Percentiles rank a stretch among this genome's conserved stretches.
phyloP scores from a whole-genome alignment of 2,329 filamentous ascomycete genomes.

The Thielaviopsis musarum region DNA sequence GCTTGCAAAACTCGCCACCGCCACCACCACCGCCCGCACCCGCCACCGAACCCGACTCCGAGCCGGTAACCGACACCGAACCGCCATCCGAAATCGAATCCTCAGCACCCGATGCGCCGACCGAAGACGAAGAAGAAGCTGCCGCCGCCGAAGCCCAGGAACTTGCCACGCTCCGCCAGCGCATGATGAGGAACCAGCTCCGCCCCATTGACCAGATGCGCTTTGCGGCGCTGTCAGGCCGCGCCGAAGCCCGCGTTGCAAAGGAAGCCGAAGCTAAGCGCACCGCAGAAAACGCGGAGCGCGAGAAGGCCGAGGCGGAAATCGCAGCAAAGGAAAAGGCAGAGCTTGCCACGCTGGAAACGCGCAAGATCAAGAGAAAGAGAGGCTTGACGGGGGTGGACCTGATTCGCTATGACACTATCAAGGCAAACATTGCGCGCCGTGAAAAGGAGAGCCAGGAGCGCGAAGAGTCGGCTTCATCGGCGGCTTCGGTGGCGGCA shows the following conservation, averaged over 20 bases:
- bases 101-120: constrained; percentile 9
- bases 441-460: constrained; percentile 7
- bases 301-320: not conserved
- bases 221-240: constrained; percentile 1
- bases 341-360: constrained; percentile 6
- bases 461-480: constrained; percentile 8
- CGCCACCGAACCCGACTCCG: constrained; percentile 7
- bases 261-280: constrained; percentile 1
- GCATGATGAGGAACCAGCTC: constrained; percentile 5
- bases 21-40: constrained; percentile 3
- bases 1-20: not conserved
- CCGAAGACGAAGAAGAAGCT: constrained; percentile 9
- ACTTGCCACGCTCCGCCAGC: constrained; percentile 3
- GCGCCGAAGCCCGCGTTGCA: constrained; percentile 1
- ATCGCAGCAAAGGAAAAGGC: constrained; percentile 2
- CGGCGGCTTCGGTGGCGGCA: constrained; percentile 4
- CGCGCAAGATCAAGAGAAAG: constrained; percentile 1
- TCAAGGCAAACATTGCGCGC: constrained; percentile 1
- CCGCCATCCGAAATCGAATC: constrained; percentile 11
- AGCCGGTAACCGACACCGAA: constrained; percentile 10
- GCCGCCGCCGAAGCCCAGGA: constrained; percentile 4
- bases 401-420: constrained; percentile 1
- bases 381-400: not conserved
- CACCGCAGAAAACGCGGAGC: constrained; percentile 4
- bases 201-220: constrained; percentile 6